Evolutionary conservation across 345 rosid species (phyloP).

Genomic region (Draba incana): DNA sequence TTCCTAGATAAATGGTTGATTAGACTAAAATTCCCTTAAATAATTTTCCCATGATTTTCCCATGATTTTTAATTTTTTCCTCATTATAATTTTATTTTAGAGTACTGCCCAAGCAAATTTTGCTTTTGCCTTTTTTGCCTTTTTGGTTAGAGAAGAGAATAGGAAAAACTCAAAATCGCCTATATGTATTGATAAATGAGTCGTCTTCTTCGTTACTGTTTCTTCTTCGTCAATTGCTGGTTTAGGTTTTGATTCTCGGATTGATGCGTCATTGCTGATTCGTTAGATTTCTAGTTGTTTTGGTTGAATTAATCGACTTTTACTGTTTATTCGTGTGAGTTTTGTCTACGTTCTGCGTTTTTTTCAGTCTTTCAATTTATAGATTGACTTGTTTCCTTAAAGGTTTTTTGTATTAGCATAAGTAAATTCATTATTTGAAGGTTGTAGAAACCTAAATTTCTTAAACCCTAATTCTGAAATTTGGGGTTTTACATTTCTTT

Average conservation of each 20-base stretch:
- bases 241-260: conserved; percentile 4
- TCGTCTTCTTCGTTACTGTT: conserved; percentile 8
- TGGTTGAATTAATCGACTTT: conserved; percentile 15
- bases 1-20: too few relatives aligned
- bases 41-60: too few relatives aligned
- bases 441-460: conserved; percentile 2
- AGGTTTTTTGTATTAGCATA: too few relatives aligned
- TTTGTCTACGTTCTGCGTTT: neutral
- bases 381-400: conserved; percentile 21
- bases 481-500: conserved; percentile 26
- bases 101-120: conserved; percentile 39
- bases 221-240: conserved; percentile 38
- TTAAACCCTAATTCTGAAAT: conserved; percentile 36
- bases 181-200: too few relatives aligned
- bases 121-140: neutral
- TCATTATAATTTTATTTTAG: too few relatives aligned
- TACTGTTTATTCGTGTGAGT: too few relatives aligned
- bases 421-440: neutral
- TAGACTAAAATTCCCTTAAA: too few relatives aligned
- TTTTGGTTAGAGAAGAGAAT: neutral
- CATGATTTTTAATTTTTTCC: too few relatives aligned
- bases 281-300: neutral
- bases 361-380: neutral
- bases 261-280: too few relatives aligned
- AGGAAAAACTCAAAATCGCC: conserved; percentile 14